Evolutionary conservation across 345 rosid species (phyloP).

Genomic region (Litchi chinensis): DNA sequence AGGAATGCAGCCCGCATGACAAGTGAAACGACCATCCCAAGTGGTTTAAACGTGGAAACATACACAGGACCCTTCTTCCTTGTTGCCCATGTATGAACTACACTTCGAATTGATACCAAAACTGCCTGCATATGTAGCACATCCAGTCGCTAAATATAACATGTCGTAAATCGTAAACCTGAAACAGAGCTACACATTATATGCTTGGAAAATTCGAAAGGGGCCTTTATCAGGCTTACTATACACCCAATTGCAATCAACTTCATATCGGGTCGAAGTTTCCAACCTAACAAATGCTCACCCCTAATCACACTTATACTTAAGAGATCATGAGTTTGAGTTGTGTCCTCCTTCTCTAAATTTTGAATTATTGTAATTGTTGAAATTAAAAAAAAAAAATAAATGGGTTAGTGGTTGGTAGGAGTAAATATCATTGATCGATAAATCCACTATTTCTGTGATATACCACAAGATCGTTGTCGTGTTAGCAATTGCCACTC

Average conservation of each 20-base stretch:
- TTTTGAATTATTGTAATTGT: too few species aligned
- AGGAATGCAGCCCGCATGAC: constrained; percentile 35
- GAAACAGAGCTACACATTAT: too few species aligned
- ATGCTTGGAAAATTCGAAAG: not conserved
- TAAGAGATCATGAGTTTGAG: too few species aligned
- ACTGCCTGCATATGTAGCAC: constrained; percentile 27
- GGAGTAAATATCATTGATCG: too few species aligned
- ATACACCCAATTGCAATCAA: constrained; percentile 27
- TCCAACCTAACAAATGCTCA: constrained; percentile 10
- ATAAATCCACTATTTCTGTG: too few species aligned
- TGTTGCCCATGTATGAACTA: constrained; percentile 38
- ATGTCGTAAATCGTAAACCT: too few species aligned
- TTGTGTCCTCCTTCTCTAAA: too few species aligned
- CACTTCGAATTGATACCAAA: constrained; percentile 31
- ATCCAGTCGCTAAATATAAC: not conserved
- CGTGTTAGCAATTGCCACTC: too few species aligned
- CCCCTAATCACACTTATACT: too few species aligned
- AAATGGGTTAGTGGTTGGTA: too few species aligned
- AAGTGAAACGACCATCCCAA: constrained; percentile 38
- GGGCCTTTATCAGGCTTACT: constrained; percentile 19
- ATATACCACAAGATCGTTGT: too few species aligned
- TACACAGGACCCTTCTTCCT: constrained; percentile 33
- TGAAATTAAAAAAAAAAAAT: too few species aligned
- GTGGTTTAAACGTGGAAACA: constrained; percentile 38
- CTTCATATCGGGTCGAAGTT: constrained; percentile 18